These are phyloP conservation scores for Mrakia gelida DNA, from an alignment of 768 basidiomycete species.

Conservation along the genomic window DNA sequence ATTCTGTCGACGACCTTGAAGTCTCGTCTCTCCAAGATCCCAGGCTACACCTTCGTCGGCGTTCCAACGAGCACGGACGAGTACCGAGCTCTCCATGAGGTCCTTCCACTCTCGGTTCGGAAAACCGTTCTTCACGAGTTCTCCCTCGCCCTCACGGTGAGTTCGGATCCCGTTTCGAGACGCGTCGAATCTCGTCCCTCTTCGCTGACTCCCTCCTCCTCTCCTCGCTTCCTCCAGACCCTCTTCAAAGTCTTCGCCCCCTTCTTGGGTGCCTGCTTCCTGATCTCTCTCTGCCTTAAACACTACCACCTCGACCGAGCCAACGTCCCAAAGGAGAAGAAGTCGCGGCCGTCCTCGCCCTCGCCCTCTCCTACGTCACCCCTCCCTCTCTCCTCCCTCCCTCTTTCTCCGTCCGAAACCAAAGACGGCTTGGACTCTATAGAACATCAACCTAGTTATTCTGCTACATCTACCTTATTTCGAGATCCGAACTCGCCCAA, in stretches of 20 bases:
- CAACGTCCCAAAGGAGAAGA: slow-evolving; percentile 9
- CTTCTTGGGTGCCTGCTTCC: slow-evolving; percentile 15
- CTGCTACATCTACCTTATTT: too few species aligned
- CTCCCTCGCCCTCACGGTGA: neutral
- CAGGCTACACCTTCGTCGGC: slow-evolving; percentile 18
- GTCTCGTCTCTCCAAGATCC: neutral
- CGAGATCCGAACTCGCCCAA: too few species aligned
- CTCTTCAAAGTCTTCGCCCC: slow-evolving; percentile 17
- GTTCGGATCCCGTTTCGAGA: neutral
- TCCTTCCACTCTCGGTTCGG: neutral
- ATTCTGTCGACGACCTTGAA: slow-evolving; percentile 11
- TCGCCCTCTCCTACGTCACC: neutral
- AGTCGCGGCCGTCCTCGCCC: neutral
- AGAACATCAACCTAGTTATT: too few species aligned
- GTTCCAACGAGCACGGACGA: slow-evolving; percentile 12
- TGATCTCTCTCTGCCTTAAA: neutral
- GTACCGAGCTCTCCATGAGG: slow-evolving; percentile 12
- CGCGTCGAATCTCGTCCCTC: too few species aligned
- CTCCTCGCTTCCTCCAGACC: neutral
- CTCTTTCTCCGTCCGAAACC: too few species aligned
- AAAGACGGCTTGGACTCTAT: too few species aligned
- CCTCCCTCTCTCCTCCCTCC: too few species aligned
- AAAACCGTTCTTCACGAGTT: neutral
- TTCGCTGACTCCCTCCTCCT: too few species aligned
- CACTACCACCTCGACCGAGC: slow-evolving; percentile 12